Base-by-base conservation (phyloP, 371 early-diverging fungal species). In the Syncephalastrum monosporum region DNA sequence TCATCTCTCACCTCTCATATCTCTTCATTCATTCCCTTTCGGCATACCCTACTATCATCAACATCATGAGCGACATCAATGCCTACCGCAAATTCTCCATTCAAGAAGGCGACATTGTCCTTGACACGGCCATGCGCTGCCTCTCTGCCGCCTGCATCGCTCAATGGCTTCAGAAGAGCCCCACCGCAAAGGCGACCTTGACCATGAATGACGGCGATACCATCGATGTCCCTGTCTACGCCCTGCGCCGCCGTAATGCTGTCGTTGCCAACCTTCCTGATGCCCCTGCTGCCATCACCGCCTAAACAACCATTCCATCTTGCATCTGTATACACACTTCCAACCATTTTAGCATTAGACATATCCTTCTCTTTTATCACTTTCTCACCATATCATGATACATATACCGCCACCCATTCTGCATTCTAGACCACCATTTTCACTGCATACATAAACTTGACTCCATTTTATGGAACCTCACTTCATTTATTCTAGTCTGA, bases 251-350 rank as follows among this genome's bases (percentile, higher is more conserved):
- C 52, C 60, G 76, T 60, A 75, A 75, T 54, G 76, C 76, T 47
- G 68, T 75, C 24, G 76, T 75, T 24, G 76, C 73, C 45, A 68
- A 75, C 24, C 57, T 75, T 8, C 73, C 76, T 33, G 76, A 75
- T 27, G 70, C 76, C 44, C 76, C 76, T 27, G 57, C 64, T 21
- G 27, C 54, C 53, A 54, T 60, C 51, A 53, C 52, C 29, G 60
- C 60, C 42, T 60, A 54, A 60, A 48, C 15, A 21, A 21, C 15
- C 5, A 17, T 10, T 33, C 8, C 38, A 33, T 33, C 38, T 33
- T 33, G 38, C 38, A 33, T 33, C 38, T 33, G 38, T 33, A 33
- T 33, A 33, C 38, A 50, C 50, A 25, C 24, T 50, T 33, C 38
- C 38, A 33, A 10, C 5, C 38, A 33, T 33, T 12, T 2, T 33